Conservation (phyloP, 2,329 filamentous ascomycete species). For the Fusarium stilboides region DNA sequence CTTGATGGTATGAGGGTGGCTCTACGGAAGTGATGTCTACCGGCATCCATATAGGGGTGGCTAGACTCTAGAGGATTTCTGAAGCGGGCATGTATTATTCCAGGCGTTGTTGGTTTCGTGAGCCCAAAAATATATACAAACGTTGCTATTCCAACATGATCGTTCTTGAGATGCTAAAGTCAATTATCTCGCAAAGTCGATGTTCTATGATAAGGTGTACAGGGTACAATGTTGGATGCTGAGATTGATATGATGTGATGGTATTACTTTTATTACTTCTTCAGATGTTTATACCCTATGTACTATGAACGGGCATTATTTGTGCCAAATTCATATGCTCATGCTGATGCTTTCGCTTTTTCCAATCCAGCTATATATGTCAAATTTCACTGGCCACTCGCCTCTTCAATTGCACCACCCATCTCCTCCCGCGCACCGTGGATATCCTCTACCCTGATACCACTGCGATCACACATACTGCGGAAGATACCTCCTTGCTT, state of each 20-base stretch:
- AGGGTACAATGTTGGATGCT: no score
- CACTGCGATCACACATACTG: conserved; percentile 90
- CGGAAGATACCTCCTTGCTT: conserved; percentile 83
- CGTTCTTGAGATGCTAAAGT: no score
- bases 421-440: conserved; percentile 58
- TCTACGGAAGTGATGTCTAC: background rate
- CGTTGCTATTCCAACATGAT: background rate
- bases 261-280: background rate
- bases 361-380: background rate
- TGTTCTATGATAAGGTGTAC: background rate
- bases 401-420: conserved; percentile 29
- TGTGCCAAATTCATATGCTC: conserved; percentile 7
- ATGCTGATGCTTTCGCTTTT: conserved; percentile 2
- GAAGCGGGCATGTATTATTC: conserved; percentile 30
- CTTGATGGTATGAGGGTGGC: background rate
- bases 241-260: background rate
- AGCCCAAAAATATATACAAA: conserved; percentile 18
- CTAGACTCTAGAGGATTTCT: conserved; percentile 36
- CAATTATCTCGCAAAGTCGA: no score
- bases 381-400: conserved; percentile 18
- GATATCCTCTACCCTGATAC: conserved; percentile 76
- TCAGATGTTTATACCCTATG: no score
- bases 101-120: conserved; percentile 35
- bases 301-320: background rate
- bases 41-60: conserved; percentile 21